Percentiles rank a stretch among this genome's conserved stretches.
These are phyloP conservation scores for Lentinula edodes DNA, from an alignment of 768 basidiomycete genomes.

Conservation along the genomic window DNA sequence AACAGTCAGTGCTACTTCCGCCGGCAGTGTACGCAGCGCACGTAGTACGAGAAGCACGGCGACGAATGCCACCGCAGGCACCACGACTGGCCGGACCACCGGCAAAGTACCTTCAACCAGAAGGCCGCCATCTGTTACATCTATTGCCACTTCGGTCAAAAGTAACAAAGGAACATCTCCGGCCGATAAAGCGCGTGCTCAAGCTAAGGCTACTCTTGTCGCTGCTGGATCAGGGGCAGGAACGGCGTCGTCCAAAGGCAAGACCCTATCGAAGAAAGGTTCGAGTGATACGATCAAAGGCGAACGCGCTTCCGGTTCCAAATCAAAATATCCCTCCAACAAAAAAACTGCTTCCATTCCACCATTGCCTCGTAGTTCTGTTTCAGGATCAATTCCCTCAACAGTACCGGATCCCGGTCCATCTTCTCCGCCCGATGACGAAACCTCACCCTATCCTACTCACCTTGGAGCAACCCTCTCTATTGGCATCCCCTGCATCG, in stretches of 20 bases:
- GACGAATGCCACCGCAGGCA: not conserved
- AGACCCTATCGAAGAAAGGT: slow-evolving; percentile 26
- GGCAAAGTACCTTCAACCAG: not conserved
- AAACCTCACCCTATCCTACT: slow-evolving; percentile 11
- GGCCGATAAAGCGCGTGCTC: not conserved
- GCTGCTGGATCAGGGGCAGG: not conserved
- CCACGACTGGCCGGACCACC: not conserved
- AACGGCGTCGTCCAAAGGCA: slow-evolving; percentile 10
- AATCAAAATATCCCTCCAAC: not conserved
- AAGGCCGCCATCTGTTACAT: not conserved
- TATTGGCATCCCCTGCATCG: slow-evolving; percentile 88
- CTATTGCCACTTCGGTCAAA: not conserved
- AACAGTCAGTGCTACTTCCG: slow-evolving; percentile 6
- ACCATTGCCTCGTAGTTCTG: not conserved
- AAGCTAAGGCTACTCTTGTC: not conserved
- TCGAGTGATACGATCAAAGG: slow-evolving; percentile 28
- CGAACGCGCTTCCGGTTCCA: not conserved
- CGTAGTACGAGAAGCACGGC: slow-evolving; percentile 5
- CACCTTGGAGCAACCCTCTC: slow-evolving; percentile 58
- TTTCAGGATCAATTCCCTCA: not conserved
- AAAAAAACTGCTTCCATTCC: not conserved
- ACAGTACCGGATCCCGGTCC: not conserved
- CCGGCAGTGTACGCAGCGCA: slow-evolving; percentile 8
- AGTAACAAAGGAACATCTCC: not conserved
- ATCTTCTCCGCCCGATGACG: slow-evolving; percentile 10